Conservation (phyloP, 208 protist genomes). For the Trypanosoma scelopori region DNA sequence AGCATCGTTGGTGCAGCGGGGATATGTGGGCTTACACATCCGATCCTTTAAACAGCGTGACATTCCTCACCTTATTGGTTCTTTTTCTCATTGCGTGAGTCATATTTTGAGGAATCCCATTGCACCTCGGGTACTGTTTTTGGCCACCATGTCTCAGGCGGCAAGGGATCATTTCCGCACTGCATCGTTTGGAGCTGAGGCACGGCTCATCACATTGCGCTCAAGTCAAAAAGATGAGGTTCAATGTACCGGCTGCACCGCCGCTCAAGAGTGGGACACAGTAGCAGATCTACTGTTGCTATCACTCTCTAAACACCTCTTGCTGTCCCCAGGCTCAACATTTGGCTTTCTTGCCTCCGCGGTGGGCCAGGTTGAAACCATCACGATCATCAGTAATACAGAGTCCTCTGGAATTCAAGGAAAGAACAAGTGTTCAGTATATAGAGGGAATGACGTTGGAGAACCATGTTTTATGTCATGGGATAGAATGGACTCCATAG, state of each 20-base stretch:
- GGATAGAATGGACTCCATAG: slow-evolving; percentile 20
- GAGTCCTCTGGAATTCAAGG: neutral
- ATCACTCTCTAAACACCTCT: slow-evolving; percentile 19
- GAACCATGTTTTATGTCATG: slow-evolving; percentile 28
- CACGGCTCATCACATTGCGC: neutral
- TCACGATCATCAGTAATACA: slow-evolving; percentile 16
- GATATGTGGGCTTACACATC: slow-evolving; percentile 22
- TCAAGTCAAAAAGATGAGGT: slow-evolving; percentile 7
- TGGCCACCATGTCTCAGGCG: slow-evolving; percentile 24
- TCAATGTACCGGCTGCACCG: slow-evolving; percentile 20
- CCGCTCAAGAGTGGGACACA: slow-evolving; percentile 24
- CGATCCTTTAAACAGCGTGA: slow-evolving; percentile 16
- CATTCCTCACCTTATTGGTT: slow-evolving; percentile 1
- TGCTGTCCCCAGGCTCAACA: slow-evolving; percentile 33
- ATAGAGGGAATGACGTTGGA: slow-evolving; percentile 1
- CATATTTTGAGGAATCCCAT: neutral
- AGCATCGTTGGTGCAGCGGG: slow-evolving; percentile 1
- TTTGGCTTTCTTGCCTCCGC: slow-evolving; percentile 35
- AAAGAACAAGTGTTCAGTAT: neutral
- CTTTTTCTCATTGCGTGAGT: slow-evolving; percentile 18
- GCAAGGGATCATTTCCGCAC: slow-evolving; percentile 17
- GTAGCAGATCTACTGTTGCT: slow-evolving; percentile 31
- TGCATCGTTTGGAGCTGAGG: neutral
- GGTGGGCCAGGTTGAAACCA: slow-evolving; percentile 17
- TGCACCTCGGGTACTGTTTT: slow-evolving; percentile 7